These are phyloP conservation scores for Vitis hybrid DNA, from an alignment of 177 flowering plant species.

Conservation along the genomic window DNA sequence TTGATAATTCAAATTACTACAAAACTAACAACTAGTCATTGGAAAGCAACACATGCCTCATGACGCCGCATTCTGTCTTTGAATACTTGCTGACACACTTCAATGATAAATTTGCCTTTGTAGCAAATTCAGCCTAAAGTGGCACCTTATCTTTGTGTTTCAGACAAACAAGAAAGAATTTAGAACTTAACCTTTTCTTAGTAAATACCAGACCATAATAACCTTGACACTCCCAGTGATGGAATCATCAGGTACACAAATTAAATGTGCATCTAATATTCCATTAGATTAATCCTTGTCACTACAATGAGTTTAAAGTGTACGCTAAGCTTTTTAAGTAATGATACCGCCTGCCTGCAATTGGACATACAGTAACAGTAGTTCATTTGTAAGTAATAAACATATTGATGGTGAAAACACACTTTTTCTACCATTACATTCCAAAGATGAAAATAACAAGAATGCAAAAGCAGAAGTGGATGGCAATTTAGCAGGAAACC, in stretches of 20 bases:
- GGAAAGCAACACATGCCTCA: background rate
- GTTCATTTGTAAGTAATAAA: background rate
- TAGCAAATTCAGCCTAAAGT: no score
- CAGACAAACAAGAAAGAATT: no score
- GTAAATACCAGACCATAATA: no score
- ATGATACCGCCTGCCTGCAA: slow-evolving; percentile 61
- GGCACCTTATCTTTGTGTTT: no score
- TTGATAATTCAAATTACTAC: background rate
- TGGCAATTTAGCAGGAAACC: no score
- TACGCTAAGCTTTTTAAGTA: no score
- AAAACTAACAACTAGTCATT: background rate
- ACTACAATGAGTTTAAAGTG: no score
- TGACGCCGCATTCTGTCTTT: no score
- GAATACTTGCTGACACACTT: no score
- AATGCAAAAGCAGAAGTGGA: background rate
- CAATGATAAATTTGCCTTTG: no score
- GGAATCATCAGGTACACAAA: background rate
- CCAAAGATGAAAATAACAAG: background rate
- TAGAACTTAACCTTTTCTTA: no score
- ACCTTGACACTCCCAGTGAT: background rate
- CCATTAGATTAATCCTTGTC: background rate
- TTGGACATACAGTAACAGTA: background rate
- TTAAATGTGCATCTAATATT: background rate
- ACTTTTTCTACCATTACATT: no score
- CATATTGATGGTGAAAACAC: background rate